Evolutionary conservation across 495 filamentous ascomycete species (phyloP), one percentile per base, ranked within the genome.

Genomic region (Hypomontagnella monticulosa): DNA sequence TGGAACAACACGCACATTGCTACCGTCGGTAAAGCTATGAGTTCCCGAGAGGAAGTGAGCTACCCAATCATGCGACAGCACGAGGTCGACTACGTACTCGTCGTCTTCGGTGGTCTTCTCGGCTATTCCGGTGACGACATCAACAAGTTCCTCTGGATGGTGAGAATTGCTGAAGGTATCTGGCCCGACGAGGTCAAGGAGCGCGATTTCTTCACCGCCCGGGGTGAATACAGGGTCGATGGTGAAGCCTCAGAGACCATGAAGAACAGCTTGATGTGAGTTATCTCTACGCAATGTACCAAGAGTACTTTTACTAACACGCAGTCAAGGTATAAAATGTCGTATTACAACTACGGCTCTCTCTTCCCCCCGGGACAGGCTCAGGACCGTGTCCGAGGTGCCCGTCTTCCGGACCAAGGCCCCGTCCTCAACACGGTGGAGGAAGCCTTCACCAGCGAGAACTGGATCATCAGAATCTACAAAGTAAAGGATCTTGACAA

Each of bases 101-200:
- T 99, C 20, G 96, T 99, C 53, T 99, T 98, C 72, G 96, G 96
- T 71, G 96, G 92, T 66, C 84, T 99, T 46, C 81, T 99, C 16
- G 96, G 96, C 58, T 99, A 99, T 80, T 97, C 93, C n/a, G 96
- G 96, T 47, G 96, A 99, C 72, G 96, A 99, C 73, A 96, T 99
- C 84, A 99, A 99, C 82, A 99, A 99, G 81, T 99, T 99, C 84
- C 80, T 99, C 58, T 99, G 96, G 96, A 99, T 99, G 96, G 95
- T 99, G 54, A 87, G 96, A 73, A 99, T 99, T 67, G 95, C 96
- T 37, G 96, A 98, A 78, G 96, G 96, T 65, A 97, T 99, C 79
- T 99, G 96, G 96, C 96, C 96, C 15, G 91, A 98, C 63, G 93
- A 99, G 85, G 90, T 99, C 67, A 97, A 91, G 78, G 96, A 99